A percentile compares a stretch with the other conserved stretches of the same genome.
These are phyloP conservation scores for Fusarium proliferatum DNA, from an alignment of 2,329 filamentous ascomycete species.

Conservation along the genomic window DNA sequence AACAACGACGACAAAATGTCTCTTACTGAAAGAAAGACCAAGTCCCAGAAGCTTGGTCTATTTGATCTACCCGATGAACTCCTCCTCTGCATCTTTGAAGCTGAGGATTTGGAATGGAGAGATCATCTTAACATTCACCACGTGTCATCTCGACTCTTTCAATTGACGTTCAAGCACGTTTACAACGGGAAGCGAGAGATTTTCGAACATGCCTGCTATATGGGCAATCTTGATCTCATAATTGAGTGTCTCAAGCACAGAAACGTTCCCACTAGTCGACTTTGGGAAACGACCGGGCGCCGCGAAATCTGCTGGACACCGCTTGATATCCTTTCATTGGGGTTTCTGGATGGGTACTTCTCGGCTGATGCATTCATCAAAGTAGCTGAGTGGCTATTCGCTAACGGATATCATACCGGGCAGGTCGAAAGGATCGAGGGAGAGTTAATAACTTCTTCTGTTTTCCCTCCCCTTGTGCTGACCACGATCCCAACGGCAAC, in stretches of 20 bases:
- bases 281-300: neutral
- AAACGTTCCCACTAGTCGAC: neutral
- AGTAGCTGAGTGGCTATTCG: neutral
- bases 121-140: neutral
- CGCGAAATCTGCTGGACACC: neutral
- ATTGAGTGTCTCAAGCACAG: neutral
- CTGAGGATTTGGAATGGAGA: neutral
- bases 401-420: neutral
- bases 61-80: neutral
- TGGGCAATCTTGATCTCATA: neutral
- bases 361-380: neutral
- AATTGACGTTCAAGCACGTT: neutral
- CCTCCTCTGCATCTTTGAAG: neutral
- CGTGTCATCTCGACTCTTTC: neutral
- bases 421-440: neutral
- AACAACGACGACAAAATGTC: neutral
- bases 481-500: neutral
- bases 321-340: neutral
- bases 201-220: neutral
- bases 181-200: neutral
- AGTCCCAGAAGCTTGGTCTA: neutral
- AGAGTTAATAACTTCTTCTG: rapidly evolving
- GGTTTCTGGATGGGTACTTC: rapidly evolving
- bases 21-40: neutral
- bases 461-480: neutral